Evolutionary conservation across 495 filamentous ascomycete genomes (phyloP), one percentile per base, ranked within the genome.

Genomic region (Parmelia sp.): DNA sequence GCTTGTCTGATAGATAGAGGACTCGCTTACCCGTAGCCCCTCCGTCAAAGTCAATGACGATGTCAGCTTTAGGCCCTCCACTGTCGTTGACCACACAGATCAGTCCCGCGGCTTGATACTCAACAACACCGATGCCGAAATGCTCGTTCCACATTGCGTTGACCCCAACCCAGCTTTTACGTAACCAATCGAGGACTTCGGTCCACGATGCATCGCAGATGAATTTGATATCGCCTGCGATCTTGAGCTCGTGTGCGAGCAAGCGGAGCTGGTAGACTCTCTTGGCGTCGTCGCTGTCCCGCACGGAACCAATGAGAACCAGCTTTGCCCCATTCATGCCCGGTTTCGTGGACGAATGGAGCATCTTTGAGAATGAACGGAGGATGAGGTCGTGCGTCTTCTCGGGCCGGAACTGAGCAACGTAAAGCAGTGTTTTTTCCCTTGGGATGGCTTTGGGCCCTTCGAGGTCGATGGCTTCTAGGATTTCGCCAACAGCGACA

Each of bases 141-240:
- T 98, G 94, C 76, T 98, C 94, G 71, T 96, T 97, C 94, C 95
- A 98, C 94, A 98, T 98, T 62, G 86, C 92, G 70, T 98, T 98
- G 4, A 94, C 90, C 42, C 94, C 94, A 31, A 97, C 80, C 60
- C 84, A 92, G 37, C 86, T 82, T 27, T 77, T 82, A 45, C 83
- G 76, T 55, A 97, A 79, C 83, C 90, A 90, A 29, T 85, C 79
- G 17, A 95, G 80, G 49, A 98, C 89, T 64, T 90, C 83, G 9
- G 87, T 84, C 92, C 92, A 97, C 45, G 86, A 82, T 7, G 91
- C 92, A 70, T 97, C 91, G 66, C 90, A 87, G 66, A 92, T 81
- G 76, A 98, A 98, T 60, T 90, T 83, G 37, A 95, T 90, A 25
- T 82, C 74, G 44, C 94, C 90, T 71, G 87, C 88, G 71, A 97